These are phyloP conservation scores for Trametes sanguinea DNA, from an alignment of 768 basidiomycete species.

Conservation along the genomic window DNA sequence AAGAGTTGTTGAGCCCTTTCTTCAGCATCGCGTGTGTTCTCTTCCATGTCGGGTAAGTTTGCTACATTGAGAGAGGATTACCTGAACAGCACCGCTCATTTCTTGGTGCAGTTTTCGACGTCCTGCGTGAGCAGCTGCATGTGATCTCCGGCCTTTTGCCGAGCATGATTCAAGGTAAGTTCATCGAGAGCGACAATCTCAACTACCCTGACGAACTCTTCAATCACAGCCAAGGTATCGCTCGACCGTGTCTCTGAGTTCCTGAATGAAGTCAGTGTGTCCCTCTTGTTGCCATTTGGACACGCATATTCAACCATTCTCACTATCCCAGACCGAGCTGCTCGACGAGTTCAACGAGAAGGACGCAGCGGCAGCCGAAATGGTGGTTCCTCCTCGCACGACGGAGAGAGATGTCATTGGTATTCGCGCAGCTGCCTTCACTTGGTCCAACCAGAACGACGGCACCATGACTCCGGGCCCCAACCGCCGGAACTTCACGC, in stretches of 20 bases:
- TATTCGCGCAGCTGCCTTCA: constrained; percentile 56
- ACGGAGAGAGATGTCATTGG: constrained; percentile 43
- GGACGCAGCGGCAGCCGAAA: constrained; percentile 19
- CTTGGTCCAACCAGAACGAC: constrained; percentile 50
- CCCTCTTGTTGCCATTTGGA: background rate
- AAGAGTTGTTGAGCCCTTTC: background rate
- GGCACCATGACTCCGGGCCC: constrained; percentile 36
- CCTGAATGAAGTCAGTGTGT: constrained; percentile 35
- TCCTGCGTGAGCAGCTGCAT: constrained; percentile 54
- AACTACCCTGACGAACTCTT: background rate
- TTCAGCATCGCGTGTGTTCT: constrained; percentile 41
- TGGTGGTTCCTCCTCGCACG: constrained; percentile 5
- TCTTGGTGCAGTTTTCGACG: constrained; percentile 52
- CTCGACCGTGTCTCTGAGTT: constrained; percentile 59
- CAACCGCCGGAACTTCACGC: constrained; percentile 45
- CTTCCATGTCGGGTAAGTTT: constrained; percentile 36
- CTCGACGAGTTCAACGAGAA: constrained; percentile 42
- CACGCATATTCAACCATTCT: too few relatives aligned
- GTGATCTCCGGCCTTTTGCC: constrained; percentile 37
- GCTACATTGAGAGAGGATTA: background rate
- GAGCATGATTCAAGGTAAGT: constrained; percentile 33
- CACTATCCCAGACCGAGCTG: constrained; percentile 44
- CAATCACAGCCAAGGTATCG: constrained; percentile 55
- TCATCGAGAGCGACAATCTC: constrained; percentile 31
- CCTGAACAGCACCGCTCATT: background rate